These are phyloP conservation scores for Phalaenopsis aphrodite DNA, from an alignment of 106 monocot genomes.

Conservation along the genomic window DNA sequence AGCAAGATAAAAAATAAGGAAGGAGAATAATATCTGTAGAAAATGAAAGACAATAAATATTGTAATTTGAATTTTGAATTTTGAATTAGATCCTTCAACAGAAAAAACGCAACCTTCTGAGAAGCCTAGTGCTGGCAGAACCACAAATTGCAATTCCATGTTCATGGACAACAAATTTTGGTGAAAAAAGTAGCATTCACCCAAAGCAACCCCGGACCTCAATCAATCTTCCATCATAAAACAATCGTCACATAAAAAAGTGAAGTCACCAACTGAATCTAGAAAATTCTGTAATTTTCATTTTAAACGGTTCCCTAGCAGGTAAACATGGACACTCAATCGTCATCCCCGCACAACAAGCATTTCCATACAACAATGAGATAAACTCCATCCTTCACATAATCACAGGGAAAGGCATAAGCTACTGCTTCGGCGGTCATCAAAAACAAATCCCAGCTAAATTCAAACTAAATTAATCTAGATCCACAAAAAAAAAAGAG, in stretches of 20 bases:
- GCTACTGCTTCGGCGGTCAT: no score
- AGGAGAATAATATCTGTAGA: no score
- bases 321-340: not conserved
- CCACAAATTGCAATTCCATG: not conserved
- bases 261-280: not conserved
- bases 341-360: not conserved
- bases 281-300: not conserved
- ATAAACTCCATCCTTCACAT: not conserved
- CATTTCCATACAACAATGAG: no score
- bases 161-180: not conserved
- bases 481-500: constrained; percentile 4
- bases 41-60: no score
- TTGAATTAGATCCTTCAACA: no score
- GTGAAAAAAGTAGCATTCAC: not conserved
- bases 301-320: not conserved
- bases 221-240: not conserved
- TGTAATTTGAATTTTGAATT: no score
- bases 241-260: not conserved
- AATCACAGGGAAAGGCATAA: not conserved
- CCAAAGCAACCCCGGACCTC: not conserved
- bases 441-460: not conserved
- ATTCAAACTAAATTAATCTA: not conserved
- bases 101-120: not conserved
- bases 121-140: not conserved
- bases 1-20: no score